These are phyloP conservation scores for Nymphaea colorata DNA, from an alignment of 164 flowering plant species.

Conservation along the genomic window DNA sequence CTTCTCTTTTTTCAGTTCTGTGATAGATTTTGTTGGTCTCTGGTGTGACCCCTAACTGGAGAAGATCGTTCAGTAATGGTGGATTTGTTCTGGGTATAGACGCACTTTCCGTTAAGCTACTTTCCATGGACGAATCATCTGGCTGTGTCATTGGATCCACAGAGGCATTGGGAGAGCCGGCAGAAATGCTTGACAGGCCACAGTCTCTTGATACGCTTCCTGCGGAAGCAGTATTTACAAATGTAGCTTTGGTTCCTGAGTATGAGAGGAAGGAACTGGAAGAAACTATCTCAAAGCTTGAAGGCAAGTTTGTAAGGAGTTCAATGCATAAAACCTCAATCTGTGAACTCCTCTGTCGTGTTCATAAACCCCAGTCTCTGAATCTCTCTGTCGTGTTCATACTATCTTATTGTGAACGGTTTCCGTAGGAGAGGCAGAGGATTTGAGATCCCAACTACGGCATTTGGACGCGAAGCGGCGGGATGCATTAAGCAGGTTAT, in stretches of 20 bases:
- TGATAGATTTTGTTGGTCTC: neutral
- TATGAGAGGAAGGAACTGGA: slow-evolving; percentile 42
- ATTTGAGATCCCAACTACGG: slow-evolving; percentile 34
- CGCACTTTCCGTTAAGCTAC: neutral
- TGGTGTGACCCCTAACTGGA: neutral
- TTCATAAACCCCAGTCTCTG: neutral
- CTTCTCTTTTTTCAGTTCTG: neutral
- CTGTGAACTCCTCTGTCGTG: neutral
- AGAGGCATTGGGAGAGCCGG: neutral
- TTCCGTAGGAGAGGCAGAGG: slow-evolving; percentile 37
- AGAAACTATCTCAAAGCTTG: slow-evolving; percentile 29
- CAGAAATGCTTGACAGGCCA: neutral
- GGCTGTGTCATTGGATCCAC: neutral
- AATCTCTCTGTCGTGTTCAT: neutral
- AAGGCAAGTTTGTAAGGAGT: slow-evolving; percentile 24
- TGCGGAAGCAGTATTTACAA: slow-evolving; percentile 12
- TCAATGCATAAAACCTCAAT: neutral
- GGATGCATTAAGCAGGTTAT: slow-evolving; percentile 47
- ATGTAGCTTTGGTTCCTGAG: slow-evolving; percentile 57
- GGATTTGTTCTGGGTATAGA: neutral
- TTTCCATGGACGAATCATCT: neutral
- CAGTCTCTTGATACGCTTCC: neutral
- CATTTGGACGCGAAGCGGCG: slow-evolving; percentile 37
- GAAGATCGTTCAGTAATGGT: neutral
- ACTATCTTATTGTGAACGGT: neutral